Conservation (phyloP, 441 rosid genomes). For the Manihot esculenta region DNA sequence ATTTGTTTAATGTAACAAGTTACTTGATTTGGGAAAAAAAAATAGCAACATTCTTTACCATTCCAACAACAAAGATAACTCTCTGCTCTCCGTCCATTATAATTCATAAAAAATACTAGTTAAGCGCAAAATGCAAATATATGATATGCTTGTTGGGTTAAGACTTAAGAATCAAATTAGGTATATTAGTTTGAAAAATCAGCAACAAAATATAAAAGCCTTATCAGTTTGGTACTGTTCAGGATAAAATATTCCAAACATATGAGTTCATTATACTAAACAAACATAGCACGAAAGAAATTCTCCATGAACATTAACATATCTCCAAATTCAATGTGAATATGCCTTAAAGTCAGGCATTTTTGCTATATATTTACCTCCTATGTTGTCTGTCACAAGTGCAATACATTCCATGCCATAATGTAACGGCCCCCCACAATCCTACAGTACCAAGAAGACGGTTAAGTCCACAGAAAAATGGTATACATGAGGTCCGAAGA, state of each 20-base stretch:
- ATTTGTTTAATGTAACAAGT: no score
- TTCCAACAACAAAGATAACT: no score
- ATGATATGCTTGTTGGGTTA: not conserved
- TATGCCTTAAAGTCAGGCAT: conserved; percentile 6
- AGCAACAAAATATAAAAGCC: not conserved
- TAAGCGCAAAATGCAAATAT: no score
- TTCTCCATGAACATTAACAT: conserved; percentile 9
- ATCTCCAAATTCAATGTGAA: conserved; percentile 10
- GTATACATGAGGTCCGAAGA: not conserved
- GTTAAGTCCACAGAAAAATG: conserved; percentile 6
- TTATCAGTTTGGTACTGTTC: not conserved
- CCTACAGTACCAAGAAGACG: conserved; percentile 55
- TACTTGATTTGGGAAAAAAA: no score
- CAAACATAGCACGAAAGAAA: conserved; percentile 3
- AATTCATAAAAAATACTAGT: no score
- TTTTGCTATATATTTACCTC: conserved; percentile 45
- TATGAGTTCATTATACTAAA: not conserved
- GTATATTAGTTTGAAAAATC: not conserved
- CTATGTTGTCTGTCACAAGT: conserved; percentile 52
- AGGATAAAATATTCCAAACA: not conserved
- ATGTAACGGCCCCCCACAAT: conserved; percentile 72
- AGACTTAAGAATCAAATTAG: not conserved
- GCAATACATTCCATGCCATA: conserved; percentile 87
- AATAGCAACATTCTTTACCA: no score
- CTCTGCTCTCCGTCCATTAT: no score